Base-by-base conservation (phyloP, 1,284 basidiomycete species). In the Moesziomyces sp. region DNA sequence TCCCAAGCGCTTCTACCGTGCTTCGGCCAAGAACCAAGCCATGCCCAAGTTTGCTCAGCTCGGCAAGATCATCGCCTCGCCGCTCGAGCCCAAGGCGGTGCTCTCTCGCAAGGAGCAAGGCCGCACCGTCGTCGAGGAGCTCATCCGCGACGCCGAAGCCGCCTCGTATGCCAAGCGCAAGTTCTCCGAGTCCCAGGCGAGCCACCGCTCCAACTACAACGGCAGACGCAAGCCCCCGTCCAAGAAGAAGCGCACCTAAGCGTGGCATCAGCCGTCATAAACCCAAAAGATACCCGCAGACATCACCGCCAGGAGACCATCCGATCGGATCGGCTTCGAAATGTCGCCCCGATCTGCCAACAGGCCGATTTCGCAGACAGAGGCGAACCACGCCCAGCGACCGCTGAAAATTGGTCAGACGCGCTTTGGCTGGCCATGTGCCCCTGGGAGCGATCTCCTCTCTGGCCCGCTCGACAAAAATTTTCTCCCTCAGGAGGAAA, bases 1-100 rank as follows among this genome's bases (percentile, higher is more conserved):
- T 82, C 95, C 96, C 8, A 99, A 98, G 85, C 88, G 94, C 35
- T 98, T 98, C 87, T 95, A 97, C 87, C 94, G 79, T 87, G 89
- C 92, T 80, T 44, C 92, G 89, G 79, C 93, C 92, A 45, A 90
- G 91, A 85, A 93, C 91, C 63, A 70, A 46, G 85, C 90, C 71
- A 58, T 85, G 84, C 81, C 83, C 67, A 70, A 86, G 91, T 67
- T 86, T 95, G 24, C 94, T 91, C 84, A 95, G 93, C 91, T 97
- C 80, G 96, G 96, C 35, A 94, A 91, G 45, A 89, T 98, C 78
- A 84, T 97, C 45, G 88, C 92, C 6, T 89, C 92, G 1, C 92
- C 91, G 30, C 91, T 94, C 80, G 92, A 90, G 60, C 90, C 88
- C 46, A 88, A 89, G 13, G 91, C 89, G 63, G 86, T 88, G 10